Evolutionary conservation across 2,329 filamentous ascomycete genomes (phyloP).

Genomic region (Cadophora luteo-olivacea): DNA sequence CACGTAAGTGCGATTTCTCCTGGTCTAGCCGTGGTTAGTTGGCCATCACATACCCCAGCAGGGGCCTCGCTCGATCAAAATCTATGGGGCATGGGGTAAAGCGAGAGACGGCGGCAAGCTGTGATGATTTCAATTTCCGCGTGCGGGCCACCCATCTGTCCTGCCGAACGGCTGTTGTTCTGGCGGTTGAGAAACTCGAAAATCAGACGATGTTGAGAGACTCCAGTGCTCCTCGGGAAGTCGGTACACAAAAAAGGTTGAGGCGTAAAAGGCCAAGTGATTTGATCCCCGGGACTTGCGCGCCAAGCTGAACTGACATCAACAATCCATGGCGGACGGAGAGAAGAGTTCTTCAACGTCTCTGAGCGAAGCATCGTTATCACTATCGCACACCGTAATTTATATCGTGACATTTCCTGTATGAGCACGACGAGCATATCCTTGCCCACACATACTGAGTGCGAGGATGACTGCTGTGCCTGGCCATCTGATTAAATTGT

Average conservation of each 20-base stretch:
- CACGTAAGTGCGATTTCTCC: background rate
- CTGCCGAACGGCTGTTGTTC: constrained; percentile 19
- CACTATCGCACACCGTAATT: background rate
- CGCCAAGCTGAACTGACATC: constrained; percentile 25
- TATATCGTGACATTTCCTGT: background rate
- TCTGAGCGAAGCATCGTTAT: background rate
- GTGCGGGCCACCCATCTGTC: constrained; percentile 22
- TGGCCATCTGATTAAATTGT: background rate
- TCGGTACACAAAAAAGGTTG: constrained; percentile 12
- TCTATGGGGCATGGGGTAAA: constrained; percentile 18
- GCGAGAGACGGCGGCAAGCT: constrained; percentile 2
- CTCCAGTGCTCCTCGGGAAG: constrained; percentile 18
- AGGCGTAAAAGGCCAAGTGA: constrained; percentile 17
- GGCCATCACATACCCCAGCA: background rate
- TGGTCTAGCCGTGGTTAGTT: background rate
- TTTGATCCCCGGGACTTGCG: constrained; percentile 20
- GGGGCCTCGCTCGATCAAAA: background rate
- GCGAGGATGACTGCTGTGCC: constrained; percentile 6
- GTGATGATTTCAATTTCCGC: constrained; percentile 13
- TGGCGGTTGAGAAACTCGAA: background rate
- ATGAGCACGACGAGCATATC: constrained; percentile 3
- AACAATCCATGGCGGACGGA: constrained; percentile 8
- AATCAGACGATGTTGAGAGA: constrained; percentile 8
- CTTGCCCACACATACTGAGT: background rate
- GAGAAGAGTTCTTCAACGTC: constrained; percentile 4